A percentile compares a stretch with the other conserved stretches of the same genome.
These are phyloP conservation scores for Colletotrichum trifolii DNA, from an alignment of 2,329 filamentous ascomycete genomes.

Conservation along the genomic window DNA sequence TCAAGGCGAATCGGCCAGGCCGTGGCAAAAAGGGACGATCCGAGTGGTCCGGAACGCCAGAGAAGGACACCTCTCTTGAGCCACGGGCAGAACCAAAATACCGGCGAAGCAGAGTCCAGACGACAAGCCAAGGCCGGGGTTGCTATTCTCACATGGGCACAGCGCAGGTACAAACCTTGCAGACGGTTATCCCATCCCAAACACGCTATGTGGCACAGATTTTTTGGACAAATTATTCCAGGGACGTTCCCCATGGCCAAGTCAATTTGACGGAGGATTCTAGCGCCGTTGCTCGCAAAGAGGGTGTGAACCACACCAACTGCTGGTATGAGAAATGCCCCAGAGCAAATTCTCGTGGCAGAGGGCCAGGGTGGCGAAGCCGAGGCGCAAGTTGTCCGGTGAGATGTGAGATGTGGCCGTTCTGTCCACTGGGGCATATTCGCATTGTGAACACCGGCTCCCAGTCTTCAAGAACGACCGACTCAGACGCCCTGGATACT, in stretches of 20 bases:
- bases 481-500: constrained; percentile 21
- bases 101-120: constrained; percentile 6
- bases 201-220: neutral
- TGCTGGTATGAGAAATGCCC: constrained; percentile 8
- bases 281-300: constrained; percentile 18
- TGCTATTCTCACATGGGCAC: constrained; percentile 20
- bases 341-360: neutral
- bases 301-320: neutral
- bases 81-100: constrained; percentile 2
- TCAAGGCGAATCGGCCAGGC: constrained; percentile 37
- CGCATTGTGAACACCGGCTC: neutral
- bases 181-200: neutral
- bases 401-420: constrained; percentile 5
- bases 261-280: constrained; percentile 21
- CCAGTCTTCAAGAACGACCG: constrained; percentile 5
- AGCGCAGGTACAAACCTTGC: constrained; percentile 1
- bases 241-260: constrained; percentile 29
- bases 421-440: neutral
- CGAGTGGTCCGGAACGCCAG: constrained; percentile 37
- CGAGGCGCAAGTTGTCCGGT: constrained; percentile 16
- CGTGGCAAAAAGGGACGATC: constrained; percentile 38
- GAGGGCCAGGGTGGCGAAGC: constrained; percentile 30
- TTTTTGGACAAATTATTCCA: neutral
- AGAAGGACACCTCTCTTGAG: neutral
- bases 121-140: constrained; percentile 9